Conservation (phyloP, 2,329 filamentous ascomycete genomes). For the Colletotrichum melonis region DNA sequence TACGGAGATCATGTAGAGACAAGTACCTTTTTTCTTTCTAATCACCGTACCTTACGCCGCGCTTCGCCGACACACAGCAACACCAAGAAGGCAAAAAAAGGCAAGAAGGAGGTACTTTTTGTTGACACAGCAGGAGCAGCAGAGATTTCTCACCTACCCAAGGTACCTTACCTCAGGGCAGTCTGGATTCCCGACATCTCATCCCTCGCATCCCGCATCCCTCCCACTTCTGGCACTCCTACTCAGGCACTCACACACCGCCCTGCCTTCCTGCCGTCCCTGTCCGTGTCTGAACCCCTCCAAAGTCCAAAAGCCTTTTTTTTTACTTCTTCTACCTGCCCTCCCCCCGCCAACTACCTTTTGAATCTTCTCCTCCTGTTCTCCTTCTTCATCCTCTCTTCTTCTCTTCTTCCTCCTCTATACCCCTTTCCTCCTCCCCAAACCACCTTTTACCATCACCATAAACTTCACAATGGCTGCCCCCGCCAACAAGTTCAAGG, state of each 20-base stretch:
- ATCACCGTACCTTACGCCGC: background rate
- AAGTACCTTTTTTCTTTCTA: too few relatives aligned
- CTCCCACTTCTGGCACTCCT: background rate
- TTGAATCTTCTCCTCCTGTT: conserved; percentile 32
- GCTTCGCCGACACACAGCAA: conserved; percentile 15
- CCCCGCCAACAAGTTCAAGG: conserved; percentile 95
- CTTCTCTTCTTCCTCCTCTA: conserved; percentile 33
- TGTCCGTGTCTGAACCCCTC: conserved; percentile 8
- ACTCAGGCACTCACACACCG: conserved; percentile 4
- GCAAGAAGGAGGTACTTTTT: background rate
- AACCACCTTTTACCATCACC: conserved; percentile 32
- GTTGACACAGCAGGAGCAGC: conserved; percentile 3
- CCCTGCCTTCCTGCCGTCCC: conserved; percentile 5
- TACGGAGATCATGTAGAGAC: background rate
- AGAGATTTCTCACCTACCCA: conserved; percentile 30
- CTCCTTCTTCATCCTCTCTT: conserved; percentile 33
- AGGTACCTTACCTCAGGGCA: too few relatives aligned
- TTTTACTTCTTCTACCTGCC: conserved; percentile 16
- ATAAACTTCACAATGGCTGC: conserved; percentile 68
- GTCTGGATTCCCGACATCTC: background rate
- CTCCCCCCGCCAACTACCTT: conserved; percentile 27
- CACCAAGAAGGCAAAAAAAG: background rate
- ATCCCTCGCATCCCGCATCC: background rate
- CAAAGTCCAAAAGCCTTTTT: conserved; percentile 9
- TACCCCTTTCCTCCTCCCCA: conserved; percentile 25